Conservation (phyloP, 768 basidiomycete genomes). For the Rhodotorula paludigena region DNA sequence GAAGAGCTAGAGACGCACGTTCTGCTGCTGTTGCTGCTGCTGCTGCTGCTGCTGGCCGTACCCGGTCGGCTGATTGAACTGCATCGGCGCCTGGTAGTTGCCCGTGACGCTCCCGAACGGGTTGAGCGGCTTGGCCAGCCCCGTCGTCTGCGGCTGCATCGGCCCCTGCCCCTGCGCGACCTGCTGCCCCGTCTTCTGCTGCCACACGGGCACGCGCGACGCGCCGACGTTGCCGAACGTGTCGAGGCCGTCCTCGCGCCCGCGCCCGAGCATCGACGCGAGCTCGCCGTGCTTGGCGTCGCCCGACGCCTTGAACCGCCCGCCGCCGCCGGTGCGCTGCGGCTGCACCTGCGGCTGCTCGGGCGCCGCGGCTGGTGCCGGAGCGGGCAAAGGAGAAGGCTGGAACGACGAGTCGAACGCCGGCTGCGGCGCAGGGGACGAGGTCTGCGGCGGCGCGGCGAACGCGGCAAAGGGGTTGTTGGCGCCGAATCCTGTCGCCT, state of each 20-base stretch:
- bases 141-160: conserved; percentile 25
- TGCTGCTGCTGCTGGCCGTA: conserved; percentile 24
- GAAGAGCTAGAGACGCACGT: conserved; percentile 5
- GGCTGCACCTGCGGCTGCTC: conserved; percentile 30
- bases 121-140: conserved; percentile 27
- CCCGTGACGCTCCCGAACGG: conserved; percentile 20
- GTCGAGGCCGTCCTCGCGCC: conserved; percentile 80
- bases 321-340: conserved; percentile 13
- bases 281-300: conserved; percentile 72
- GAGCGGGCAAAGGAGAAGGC: conserved; percentile 40
- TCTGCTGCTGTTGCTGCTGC: conserved; percentile 26
- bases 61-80: conserved; percentile 35
- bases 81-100: conserved; percentile 23
- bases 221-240: conserved; percentile 82
- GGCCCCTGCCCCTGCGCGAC: conserved; percentile 6
- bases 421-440: conserved; percentile 34
- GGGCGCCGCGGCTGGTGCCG: conserved; percentile 48
- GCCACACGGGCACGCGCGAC: conserved; percentile 47
- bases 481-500: conserved; percentile 56
- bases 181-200: conserved; percentile 33
- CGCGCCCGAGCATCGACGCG: conserved; percentile 73
- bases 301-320: conserved; percentile 38
- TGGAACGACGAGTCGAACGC: conserved; percentile 37
- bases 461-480: conserved; percentile 89
- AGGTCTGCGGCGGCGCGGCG: conserved; percentile 33